phyloP scores from a whole-genome alignment of 2,329 filamentous ascomycete species.

The Diaporthe australafricana region DNA sequence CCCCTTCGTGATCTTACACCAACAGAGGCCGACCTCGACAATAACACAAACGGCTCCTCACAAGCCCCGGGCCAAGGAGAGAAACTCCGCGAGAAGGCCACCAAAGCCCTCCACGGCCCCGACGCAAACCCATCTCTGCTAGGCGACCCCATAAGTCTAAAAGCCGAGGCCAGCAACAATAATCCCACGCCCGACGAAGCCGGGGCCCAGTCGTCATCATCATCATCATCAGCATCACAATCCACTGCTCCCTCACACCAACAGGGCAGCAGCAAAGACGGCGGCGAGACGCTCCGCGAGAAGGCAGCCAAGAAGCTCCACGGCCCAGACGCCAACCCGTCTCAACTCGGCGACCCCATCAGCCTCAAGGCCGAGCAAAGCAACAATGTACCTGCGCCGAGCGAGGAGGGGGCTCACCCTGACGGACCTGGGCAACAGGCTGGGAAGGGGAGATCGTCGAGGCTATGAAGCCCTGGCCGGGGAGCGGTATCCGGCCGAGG shows the following conservation, averaged over 20 bases:
- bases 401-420: constrained; percentile 29
- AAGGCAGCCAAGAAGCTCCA: constrained; percentile 35
- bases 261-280: background rate
- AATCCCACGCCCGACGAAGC: constrained; percentile 15
- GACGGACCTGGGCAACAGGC: background rate
- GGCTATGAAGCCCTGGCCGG: constrained; percentile 1
- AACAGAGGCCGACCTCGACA: constrained; percentile 33
- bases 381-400: constrained; percentile 32
- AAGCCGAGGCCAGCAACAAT: constrained; percentile 27
- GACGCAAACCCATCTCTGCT: constrained; percentile 28
- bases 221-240: background rate
- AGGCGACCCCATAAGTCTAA: constrained; percentile 28
- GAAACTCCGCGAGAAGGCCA: constrained; percentile 32
- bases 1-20: constrained; percentile 34
- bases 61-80: background rate
- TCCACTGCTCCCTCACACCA: background rate
- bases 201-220: background rate
- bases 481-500: background rate
- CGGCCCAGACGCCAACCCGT: constrained; percentile 34
- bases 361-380: constrained; percentile 36
- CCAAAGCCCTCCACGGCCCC: constrained; percentile 25
- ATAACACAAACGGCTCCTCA: background rate
- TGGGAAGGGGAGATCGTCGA: background rate
- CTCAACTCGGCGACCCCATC: constrained; percentile 35
- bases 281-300: constrained; percentile 32